phyloP scores from a whole-genome alignment of 805 yeast species.

The Sugiyamaella smithiae region DNA sequence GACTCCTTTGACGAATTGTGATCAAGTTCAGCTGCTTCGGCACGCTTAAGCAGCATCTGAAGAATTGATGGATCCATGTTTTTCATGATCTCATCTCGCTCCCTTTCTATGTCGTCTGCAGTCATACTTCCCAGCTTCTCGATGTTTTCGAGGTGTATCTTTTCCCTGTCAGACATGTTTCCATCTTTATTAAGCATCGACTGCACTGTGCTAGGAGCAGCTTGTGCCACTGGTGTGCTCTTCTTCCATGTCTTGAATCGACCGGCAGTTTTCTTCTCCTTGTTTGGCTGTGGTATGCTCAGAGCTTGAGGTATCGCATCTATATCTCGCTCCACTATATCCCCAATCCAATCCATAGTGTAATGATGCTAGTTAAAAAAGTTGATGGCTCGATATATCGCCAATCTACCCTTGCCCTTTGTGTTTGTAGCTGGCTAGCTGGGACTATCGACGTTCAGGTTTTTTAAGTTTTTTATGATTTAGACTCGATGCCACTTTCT shows the following conservation, averaged over 20 bases:
- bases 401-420: background rate
- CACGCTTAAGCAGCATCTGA: constrained; percentile 40
- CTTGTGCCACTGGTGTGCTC: constrained; percentile 7
- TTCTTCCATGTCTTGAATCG: constrained; percentile 3
- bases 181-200: constrained; percentile 14
- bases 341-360: constrained; percentile 66
- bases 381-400: background rate
- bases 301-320: constrained; percentile 18
- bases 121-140: constrained; percentile 60
- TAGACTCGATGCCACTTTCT: background rate
- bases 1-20: background rate
- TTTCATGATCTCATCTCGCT: constrained; percentile 63
- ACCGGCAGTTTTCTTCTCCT: constrained; percentile 6
- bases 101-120: constrained; percentile 58
- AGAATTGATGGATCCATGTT: constrained; percentile 67
- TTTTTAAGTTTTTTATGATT: too few species aligned
- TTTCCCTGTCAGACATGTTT: constrained; percentile 59
- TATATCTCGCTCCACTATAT: constrained; percentile 53
- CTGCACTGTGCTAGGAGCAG: constrained; percentile 7
- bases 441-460: too few species aligned
- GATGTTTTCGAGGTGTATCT: constrained; percentile 74
- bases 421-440: too few species aligned
- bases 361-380: background rate
- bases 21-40: constrained; percentile 41
- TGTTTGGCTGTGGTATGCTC: constrained; percentile 3